Conservation (phyloP, 805 yeast genomes). For the Spathaspora boniae region DNA sequence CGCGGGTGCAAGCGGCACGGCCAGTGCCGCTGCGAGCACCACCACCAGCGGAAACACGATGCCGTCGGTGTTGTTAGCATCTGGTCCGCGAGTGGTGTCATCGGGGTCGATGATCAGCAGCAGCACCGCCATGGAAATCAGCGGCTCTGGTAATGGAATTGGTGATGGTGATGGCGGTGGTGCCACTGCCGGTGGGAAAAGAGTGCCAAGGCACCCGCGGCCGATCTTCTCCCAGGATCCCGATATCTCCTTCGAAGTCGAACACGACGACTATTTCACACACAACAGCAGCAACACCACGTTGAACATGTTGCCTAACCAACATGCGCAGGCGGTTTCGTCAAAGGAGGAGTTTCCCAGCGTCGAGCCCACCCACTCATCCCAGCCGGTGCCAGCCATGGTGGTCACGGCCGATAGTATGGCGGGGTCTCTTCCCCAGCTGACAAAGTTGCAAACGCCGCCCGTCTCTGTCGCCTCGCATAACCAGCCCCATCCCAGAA, state of each 20-base stretch:
- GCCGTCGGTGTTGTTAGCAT: background rate
- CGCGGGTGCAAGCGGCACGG: constrained; percentile 1
- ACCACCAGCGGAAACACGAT: constrained; percentile 4
- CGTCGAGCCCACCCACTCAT: background rate
- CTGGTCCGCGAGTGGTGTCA: constrained; percentile 4
- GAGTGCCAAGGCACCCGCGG: no score
- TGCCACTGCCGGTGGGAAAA: no score
- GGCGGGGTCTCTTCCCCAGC: no score
- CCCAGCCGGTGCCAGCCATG: constrained; percentile 3
- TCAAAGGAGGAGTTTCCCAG: constrained; percentile 7
- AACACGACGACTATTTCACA: background rate
- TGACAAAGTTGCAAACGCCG: background rate
- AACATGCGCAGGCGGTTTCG: constrained; percentile 1
- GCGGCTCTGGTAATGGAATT: background rate
- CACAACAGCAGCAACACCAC: constrained; percentile 7
- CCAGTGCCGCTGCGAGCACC: constrained; percentile 5
- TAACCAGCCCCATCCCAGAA: constrained; percentile 3
- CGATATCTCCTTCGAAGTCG: background rate
- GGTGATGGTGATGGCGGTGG: no score
- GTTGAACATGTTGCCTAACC: constrained; percentile 9
- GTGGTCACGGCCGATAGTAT: background rate
- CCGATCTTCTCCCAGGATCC: background rate
- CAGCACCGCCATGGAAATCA: background rate
- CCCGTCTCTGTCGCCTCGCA: constrained; percentile 4
- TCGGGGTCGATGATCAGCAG: constrained; percentile 6